Percentiles rank a stretch among this genome's conserved stretches.
Conservation (phyloP, 768 basidiomycete species). For the Psilocybe tampanensis region DNA sequence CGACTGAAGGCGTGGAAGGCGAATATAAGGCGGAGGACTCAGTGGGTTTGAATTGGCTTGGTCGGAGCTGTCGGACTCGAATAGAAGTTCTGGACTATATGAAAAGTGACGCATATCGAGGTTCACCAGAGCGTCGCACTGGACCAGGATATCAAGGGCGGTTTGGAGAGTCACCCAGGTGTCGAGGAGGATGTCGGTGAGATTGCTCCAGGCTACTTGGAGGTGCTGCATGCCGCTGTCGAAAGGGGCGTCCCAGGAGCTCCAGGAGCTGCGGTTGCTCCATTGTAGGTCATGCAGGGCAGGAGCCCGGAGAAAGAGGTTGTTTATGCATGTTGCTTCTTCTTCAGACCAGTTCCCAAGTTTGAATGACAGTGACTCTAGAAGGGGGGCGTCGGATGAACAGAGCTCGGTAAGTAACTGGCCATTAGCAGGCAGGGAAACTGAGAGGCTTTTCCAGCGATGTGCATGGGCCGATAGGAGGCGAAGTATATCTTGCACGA, state of each 20-base stretch:
- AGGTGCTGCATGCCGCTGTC: slow-evolving; percentile 15
- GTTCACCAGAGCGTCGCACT: slow-evolving; percentile 18
- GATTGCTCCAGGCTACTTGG: slow-evolving; percentile 18
- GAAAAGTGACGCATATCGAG: slow-evolving; percentile 24
- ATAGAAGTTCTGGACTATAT: background rate
- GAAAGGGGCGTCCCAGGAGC: slow-evolving; percentile 20
- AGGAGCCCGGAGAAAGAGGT: slow-evolving; percentile 16
- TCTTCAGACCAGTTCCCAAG: slow-evolving; percentile 21
- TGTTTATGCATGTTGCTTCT: slow-evolving; percentile 15
- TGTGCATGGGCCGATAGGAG: slow-evolving; percentile 9
- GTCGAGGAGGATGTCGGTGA: slow-evolving; percentile 23
- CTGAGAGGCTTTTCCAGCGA: slow-evolving; percentile 20
- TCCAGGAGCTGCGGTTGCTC: slow-evolving; percentile 21
- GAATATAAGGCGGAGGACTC: slow-evolving; percentile 1
- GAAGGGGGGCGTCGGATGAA: slow-evolving; percentile 11
- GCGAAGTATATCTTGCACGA: slow-evolving; percentile 8
- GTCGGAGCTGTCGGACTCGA: slow-evolving; percentile 1
- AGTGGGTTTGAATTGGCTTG: background rate
- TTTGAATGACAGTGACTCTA: slow-evolving; percentile 19
- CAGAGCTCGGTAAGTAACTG: slow-evolving; percentile 12
- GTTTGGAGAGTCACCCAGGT: slow-evolving; percentile 19
- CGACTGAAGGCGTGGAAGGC: slow-evolving; percentile 17
- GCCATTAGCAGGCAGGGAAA: slow-evolving; percentile 22
- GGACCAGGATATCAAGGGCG: slow-evolving; percentile 20
- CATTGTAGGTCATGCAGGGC: slow-evolving; percentile 19